A percentile compares a stretch with the other conserved stretches of the same genome.
These are phyloP conservation scores for Aspergillus funiculosus DNA, from an alignment of 495 filamentous ascomycete genomes.

Conservation along the genomic window DNA sequence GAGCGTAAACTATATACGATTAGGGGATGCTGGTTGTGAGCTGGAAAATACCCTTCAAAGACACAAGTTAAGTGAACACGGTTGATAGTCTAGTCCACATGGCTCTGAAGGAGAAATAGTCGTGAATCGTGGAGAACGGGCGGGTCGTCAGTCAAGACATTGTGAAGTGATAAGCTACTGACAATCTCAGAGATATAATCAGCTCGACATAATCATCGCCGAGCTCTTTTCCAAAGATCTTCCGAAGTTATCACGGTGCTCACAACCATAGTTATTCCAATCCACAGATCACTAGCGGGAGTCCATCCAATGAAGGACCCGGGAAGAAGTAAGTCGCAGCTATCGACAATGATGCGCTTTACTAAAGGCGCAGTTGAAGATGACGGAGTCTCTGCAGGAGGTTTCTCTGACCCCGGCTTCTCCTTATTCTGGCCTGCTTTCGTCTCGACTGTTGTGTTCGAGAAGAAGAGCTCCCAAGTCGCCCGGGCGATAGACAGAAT, in stretches of 20 bases:
- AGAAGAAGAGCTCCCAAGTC: not conserved
- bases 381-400: not conserved
- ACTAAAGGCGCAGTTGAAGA: conserved; percentile 4
- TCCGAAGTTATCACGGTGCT: conserved; percentile 1
- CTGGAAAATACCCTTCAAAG: no score
- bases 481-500: conserved; percentile 1
- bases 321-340: conserved; percentile 7
- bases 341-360: conserved; percentile 5
- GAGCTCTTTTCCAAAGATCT: not conserved
- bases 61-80: no score
- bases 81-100: no score
- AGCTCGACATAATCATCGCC: no score
- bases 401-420: not conserved
- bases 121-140: no score
- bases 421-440: not conserved
- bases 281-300: conserved; percentile 2
- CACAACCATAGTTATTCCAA: conserved; percentile 8
- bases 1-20: no score
- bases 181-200: no score
- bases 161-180: no score
- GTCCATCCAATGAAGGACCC: conserved; percentile 10
- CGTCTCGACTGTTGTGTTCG: not conserved
- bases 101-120: no score
- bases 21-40: no score
- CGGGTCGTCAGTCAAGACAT: no score